These are phyloP conservation scores for Halophytophthora polymorphica DNA, from an alignment of 352 stramenopile species.

Conservation along the genomic window DNA sequence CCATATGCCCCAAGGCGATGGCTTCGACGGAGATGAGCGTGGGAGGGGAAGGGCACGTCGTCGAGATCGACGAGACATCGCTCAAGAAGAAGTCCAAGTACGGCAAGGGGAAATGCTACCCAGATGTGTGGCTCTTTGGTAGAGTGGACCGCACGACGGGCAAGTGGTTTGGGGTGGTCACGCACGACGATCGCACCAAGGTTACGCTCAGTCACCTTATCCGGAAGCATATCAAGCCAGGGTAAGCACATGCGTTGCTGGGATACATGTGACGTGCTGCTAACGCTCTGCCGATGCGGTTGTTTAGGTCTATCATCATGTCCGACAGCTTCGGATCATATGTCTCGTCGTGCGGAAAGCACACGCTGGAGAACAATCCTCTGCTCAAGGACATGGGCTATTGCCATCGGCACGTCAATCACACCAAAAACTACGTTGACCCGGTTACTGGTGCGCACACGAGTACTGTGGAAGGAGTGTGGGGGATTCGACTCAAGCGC, in stretches of 20 bases:
- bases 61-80: conserved; percentile 31
- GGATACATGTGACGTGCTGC: not conserved
- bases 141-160: conserved; percentile 17
- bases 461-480: conserved; percentile 21
- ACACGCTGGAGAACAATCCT: conserved; percentile 20
- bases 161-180: conserved; percentile 22
- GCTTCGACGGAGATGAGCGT: not conserved
- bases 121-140: conserved; percentile 32
- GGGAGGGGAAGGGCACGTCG: conserved; percentile 16
- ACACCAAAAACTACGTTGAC: conserved; percentile 20
- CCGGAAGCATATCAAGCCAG: conserved; percentile 7
- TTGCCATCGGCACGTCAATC: conserved; percentile 16
- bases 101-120: conserved; percentile 1
- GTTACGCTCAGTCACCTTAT: conserved; percentile 11
- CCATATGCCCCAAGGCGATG: not conserved
- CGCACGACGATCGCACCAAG: conserved; percentile 22
- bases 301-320: conserved; percentile 11
- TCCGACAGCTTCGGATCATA: conserved; percentile 24
- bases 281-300: not conserved
- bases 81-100: conserved; percentile 32
- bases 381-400: conserved; percentile 13
- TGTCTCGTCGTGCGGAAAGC: conserved; percentile 10
- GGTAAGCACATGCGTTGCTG: conserved; percentile 1
- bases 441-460: conserved; percentile 13
- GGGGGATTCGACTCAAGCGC: conserved; percentile 14